Base-by-base conservation (phyloP, 345 rosid species). In the Populus pruinosa region DNA sequence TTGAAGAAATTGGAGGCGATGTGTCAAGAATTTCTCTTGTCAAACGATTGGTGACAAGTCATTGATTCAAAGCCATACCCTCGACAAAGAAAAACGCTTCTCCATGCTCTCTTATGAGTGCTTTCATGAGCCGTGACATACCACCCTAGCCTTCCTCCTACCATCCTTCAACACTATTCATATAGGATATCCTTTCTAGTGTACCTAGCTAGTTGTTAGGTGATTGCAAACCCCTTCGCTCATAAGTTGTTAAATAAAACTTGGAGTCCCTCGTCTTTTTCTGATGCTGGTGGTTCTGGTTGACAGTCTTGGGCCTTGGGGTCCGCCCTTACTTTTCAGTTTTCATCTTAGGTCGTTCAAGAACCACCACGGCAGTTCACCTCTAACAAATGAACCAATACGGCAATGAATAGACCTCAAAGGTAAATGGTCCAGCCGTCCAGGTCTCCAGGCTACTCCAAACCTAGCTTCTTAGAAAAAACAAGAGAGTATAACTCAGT, bases 1-100 rank as follows among this genome's bases (percentile, higher is more conserved):
- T 77, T 74, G 81, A 77, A 75, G 81, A 77, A 29, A 69, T 69
- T 63, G 78, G 78, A 69, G 81, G 81, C 13, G 72, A 82, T 67
- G 61, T 63, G 10, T 69, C 76, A 2, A 77, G 53, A 39, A 78
- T 82, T 4, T 31, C 33, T 63, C 72, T 78, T 36, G 75, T 74
- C 13, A 82, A 82, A 69, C 71, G 82, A 74, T 39, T 16, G 67
- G 67, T 56, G 41, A 55, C 41, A 11, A 20, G 25, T n/a, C 2
- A 4, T 55, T 66, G 49, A 23, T 71, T 63, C 11, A 3, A 13
- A 43, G 29, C 67, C 68, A 38, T 9, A 25, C 69, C 38, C 38
- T 65, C 69, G 36, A 16, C 69, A 29, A 31, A 65, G 36, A 6
- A 29, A 16, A 33, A 13, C 16, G 69, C 20, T 20, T 20, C 59